Conservation (phyloP, 2,329 filamentous ascomycete species). For the Blastomyces silverae region DNA sequence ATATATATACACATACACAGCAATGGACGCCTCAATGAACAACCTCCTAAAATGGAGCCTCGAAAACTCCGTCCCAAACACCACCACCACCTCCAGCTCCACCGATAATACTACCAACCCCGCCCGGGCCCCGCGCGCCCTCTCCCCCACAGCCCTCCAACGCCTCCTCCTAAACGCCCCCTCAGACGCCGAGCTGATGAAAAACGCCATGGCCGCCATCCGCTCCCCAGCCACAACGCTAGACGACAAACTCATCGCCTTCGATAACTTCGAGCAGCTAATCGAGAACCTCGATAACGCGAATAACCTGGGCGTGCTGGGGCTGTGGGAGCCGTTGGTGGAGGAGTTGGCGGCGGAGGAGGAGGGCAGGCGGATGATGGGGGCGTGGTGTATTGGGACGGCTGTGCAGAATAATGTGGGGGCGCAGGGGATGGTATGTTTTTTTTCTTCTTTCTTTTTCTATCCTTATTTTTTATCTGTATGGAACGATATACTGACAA, state of each 20-base stretch:
- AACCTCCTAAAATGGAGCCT: conserved; percentile 74
- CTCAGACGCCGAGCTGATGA: conserved; percentile 89
- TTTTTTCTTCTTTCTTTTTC: conserved; percentile 27
- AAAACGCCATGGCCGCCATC: conserved; percentile 71
- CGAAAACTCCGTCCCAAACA: conserved; percentile 50
- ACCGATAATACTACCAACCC: conserved; percentile 30
- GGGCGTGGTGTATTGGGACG: conserved; percentile 90
- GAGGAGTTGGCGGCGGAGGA: conserved; percentile 61
- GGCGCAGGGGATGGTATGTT: conserved; percentile 63
- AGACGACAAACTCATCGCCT: conserved; percentile 72
- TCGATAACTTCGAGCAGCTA: conserved; percentile 92
- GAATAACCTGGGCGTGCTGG: conserved; percentile 76
- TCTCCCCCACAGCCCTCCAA: conserved; percentile 28
- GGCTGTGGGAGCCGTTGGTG: conserved; percentile 76
- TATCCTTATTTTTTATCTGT: neutral
- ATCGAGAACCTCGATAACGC: conserved; percentile 93
- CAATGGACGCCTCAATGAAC: conserved; percentile 60
- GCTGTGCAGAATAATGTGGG: conserved; percentile 93
- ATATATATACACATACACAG: conserved; percentile 26
- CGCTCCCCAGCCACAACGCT: conserved; percentile 58
- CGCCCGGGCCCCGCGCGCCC: conserved; percentile 19
- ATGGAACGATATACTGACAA: neutral
- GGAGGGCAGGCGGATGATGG: conserved; percentile 68
- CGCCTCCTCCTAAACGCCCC: conserved; percentile 56
- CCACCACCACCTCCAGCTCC: conserved; percentile 25